Evolutionary conservation across 2,329 filamentous ascomycete genomes (phyloP).

Genomic region (Cladobotryum mycophilum): DNA sequence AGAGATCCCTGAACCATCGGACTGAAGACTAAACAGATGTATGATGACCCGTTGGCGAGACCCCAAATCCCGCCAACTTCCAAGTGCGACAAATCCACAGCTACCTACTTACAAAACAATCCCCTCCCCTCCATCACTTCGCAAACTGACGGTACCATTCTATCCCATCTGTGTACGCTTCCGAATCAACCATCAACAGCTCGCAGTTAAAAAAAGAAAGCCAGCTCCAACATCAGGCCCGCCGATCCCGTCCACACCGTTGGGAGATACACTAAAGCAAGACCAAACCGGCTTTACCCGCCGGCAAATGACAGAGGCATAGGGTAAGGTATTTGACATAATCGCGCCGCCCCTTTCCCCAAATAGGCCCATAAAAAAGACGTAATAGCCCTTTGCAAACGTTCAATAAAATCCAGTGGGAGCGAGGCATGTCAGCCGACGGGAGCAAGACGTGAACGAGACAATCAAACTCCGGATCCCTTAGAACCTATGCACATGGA

Average conservation of each 20-base stretch:
- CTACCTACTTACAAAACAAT: slow-evolving; percentile 10
- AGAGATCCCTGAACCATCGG: slow-evolving; percentile 20
- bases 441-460: slow-evolving; percentile 26
- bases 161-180: slow-evolving; percentile 14
- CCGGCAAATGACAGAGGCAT: slow-evolving; percentile 15
- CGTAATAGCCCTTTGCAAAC: slow-evolving; percentile 4
- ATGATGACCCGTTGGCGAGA: slow-evolving; percentile 40
- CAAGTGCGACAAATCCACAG: slow-evolving; percentile 15
- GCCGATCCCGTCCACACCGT: slow-evolving; percentile 23
- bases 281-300: slow-evolving; percentile 25
- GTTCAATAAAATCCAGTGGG: background rate
- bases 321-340: background rate
- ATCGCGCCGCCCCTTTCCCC: slow-evolving; percentile 2
- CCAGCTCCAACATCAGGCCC: slow-evolving; percentile 25
- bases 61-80: slow-evolving; percentile 27
- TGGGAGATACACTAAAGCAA: slow-evolving; percentile 29
- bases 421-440: slow-evolving; percentile 16
- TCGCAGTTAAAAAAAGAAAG: slow-evolving; percentile 16
- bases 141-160: slow-evolving; percentile 13
- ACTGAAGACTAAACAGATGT: slow-evolving; percentile 29
- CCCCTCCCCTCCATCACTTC: slow-evolving; percentile 1
- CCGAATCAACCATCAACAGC: slow-evolving; percentile 27
- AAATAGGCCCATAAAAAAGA: slow-evolving; percentile 1
- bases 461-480: slow-evolving; percentile 37
- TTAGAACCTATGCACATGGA: slow-evolving; percentile 33